Conservation (phyloP, 73 alveolate species). For the Tetrahymena borealis region DNA sequence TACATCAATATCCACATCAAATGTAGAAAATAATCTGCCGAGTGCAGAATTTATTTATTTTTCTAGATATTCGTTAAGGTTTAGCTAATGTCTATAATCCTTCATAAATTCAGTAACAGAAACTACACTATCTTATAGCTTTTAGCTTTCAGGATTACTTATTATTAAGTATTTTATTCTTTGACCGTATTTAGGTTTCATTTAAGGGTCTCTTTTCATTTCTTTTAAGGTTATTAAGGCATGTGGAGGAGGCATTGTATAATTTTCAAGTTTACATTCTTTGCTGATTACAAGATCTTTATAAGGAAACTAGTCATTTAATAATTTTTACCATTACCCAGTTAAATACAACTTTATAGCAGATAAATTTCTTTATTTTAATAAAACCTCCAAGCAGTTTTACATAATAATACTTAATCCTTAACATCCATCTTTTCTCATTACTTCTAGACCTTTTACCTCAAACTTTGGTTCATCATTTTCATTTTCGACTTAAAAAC, state of each 20-base stretch:
- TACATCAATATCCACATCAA: constrained; percentile 60
- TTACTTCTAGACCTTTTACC: constrained; percentile 79
- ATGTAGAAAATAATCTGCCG: constrained; percentile 62
- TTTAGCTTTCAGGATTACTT: constrained; percentile 49
- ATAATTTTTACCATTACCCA: constrained; percentile 67
- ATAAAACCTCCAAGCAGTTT: constrained; percentile 65
- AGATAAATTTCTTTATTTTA: constrained; percentile 62
- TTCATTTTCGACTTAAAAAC: constrained; percentile 74
- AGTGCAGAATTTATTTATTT: constrained; percentile 62
- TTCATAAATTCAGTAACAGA: constrained; percentile 67
- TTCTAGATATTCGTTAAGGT: constrained; percentile 59
- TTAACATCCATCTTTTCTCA: constrained; percentile 74
- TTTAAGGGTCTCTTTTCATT: constrained; percentile 61
- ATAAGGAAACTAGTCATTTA: constrained; percentile 54
- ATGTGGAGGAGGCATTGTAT: constrained; percentile 43
- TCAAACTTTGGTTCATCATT: constrained; percentile 66
- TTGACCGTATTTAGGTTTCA: constrained; percentile 59
- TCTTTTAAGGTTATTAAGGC: constrained; percentile 66
- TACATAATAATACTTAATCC: constrained; percentile 69
- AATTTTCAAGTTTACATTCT: constrained; percentile 42
- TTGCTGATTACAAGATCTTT: constrained; percentile 74
- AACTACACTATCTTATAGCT: constrained; percentile 57
- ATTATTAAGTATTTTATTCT: constrained; percentile 74
- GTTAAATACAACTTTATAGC: constrained; percentile 59
- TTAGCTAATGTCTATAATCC: constrained; percentile 47